These are phyloP conservation scores for Sphagnum tenellum DNA, from an alignment of 225 moss, liverwort and hornwort genomes.

Conservation along the genomic window DNA sequence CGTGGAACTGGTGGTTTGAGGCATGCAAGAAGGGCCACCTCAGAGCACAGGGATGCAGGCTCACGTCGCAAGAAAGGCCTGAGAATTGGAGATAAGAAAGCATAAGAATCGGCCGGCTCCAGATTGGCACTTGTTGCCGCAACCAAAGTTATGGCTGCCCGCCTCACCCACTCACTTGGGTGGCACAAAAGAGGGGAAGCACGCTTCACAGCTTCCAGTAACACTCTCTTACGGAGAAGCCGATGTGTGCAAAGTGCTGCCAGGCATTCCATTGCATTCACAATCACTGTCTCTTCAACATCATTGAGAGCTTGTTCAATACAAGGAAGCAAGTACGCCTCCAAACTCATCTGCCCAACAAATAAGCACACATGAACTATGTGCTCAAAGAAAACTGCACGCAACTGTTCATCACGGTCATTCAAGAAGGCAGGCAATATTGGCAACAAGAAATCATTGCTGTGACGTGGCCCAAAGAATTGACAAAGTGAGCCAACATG, in stretches of 20 bases:
- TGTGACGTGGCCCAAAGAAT: conserved; percentile 85
- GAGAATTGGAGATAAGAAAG: conserved; percentile 79
- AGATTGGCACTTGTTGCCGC: conserved; percentile 83
- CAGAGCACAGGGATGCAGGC: conserved; percentile 82
- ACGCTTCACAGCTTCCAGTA: conserved; percentile 79
- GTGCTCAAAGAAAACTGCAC: conserved; percentile 93
- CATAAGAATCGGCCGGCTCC: conserved; percentile 77
- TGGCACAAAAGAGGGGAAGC: conserved; percentile 93
- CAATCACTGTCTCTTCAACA: conserved; percentile 97
- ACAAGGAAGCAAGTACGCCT: conserved; percentile 85
- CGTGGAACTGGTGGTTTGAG: conserved; percentile 94
- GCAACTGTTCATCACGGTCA: conserved; percentile 96
- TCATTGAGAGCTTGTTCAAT: conserved; percentile 97
- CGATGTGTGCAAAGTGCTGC: conserved; percentile 86
- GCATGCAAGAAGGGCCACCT: conserved; percentile 72
- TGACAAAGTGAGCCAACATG: conserved; percentile 89
- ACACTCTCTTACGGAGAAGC: conserved; percentile 72
- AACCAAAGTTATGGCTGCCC: conserved; percentile 92
- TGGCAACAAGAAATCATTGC: conserved; percentile 88
- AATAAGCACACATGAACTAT: conserved; percentile 97
- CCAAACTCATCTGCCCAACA: conserved; percentile 93
- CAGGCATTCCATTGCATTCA: conserved; percentile 88
- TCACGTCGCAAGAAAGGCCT: conserved; percentile 86
- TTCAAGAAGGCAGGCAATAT: conserved; percentile 95
- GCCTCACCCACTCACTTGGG: conserved; percentile 95